A percentile compares a stretch with the other conserved stretches of the same genome.
Conservation (phyloP, 2,329 filamentous ascomycete genomes). For the Juglanconis juglandina region DNA sequence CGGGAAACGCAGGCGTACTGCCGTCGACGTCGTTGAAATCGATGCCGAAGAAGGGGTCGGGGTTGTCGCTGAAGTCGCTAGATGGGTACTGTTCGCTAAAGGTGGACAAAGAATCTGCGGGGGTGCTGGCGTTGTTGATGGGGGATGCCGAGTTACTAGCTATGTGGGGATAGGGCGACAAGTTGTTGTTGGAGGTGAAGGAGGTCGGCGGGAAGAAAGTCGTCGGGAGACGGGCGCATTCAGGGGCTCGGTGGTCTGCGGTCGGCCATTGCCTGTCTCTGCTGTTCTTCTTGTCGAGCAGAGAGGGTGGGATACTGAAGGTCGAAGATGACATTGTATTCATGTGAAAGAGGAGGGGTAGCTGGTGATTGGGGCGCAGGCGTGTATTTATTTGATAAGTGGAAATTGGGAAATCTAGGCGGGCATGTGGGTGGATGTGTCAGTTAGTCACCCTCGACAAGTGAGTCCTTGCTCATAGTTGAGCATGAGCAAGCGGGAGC, state of each 20-base stretch:
- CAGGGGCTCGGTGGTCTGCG: background rate
- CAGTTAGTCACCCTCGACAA: constrained; percentile 11
- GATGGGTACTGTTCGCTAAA: constrained; percentile 45
- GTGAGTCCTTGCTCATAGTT: background rate
- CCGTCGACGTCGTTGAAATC: constrained; percentile 43
- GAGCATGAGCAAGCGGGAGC: background rate
- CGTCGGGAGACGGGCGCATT: constrained; percentile 17
- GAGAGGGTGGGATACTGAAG: constrained; percentile 15
- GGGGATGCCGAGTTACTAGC: constrained; percentile 40
- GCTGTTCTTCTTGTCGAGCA: constrained; percentile 16
- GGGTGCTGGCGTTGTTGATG: constrained; percentile 39
- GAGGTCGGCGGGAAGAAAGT: constrained; percentile 20
- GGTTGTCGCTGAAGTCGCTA: constrained; percentile 44
- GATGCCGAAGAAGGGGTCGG: constrained; percentile 50
- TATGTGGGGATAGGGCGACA: constrained; percentile 40
- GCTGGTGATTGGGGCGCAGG: constrained; percentile 8
- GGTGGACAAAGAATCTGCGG: constrained; percentile 47
- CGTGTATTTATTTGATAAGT: constrained; percentile 12
- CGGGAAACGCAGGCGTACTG: constrained; percentile 44
- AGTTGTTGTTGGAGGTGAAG: constrained; percentile 35
- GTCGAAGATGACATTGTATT: constrained; percentile 20
- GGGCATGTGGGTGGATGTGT: constrained; percentile 10
- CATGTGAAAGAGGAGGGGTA: constrained; percentile 20
- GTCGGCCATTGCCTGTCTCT: constrained; percentile 13
- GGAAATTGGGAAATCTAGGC: constrained; percentile 9